Evolutionary conservation across 2,329 filamentous ascomycete genomes (phyloP), one percentile per base, ranked within the genome.

Genomic region (Stachybotrys chartarum): DNA sequence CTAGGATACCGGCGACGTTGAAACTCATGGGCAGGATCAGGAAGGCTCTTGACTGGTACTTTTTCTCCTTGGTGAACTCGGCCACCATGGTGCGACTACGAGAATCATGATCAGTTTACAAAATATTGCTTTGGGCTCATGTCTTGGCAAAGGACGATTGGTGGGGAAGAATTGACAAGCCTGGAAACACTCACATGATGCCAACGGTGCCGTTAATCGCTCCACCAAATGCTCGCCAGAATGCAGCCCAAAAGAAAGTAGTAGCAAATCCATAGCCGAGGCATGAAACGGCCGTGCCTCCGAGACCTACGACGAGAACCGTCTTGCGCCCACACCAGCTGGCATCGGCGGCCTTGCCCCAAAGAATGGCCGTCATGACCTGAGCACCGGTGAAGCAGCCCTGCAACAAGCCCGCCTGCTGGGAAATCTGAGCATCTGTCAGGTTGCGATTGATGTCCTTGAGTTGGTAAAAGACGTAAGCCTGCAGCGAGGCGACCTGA

Each of bases 381-480:
- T 91, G 88, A 0, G 86, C 85, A 6, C 84, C 84, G 0, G 87
- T 88, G 64, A 91, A 91, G 30, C 83, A 82, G 16, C 84, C 87
- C 55, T 87, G 84, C 30, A 91, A 72, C 18, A 90, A 74, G 30
- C 88, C 87, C 0, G 85, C 87, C 65, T 90, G 87, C 6, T 78
- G 78, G 0, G 88, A 83, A 55, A 90, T 86, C 50, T 74, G 69
- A 30, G 76, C 67, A 55, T 81, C 77, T 16, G 78, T 74, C 14
- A 80, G 67, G 0, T 78, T 80, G 2, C 78, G 78, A 57, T 75
- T 69, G 66, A 91, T 88, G 5, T 82, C 85, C 61, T 83, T 84
- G 14, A 91, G 80, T 69, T 90, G 86, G 70, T 88, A 90, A 71
- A 88, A 91, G 66, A 91, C 81, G 67, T 90, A 91, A 47, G 84